phyloP scores from a whole-genome alignment of 768 basidiomycete genomes.

The Trametes elegans region DNA sequence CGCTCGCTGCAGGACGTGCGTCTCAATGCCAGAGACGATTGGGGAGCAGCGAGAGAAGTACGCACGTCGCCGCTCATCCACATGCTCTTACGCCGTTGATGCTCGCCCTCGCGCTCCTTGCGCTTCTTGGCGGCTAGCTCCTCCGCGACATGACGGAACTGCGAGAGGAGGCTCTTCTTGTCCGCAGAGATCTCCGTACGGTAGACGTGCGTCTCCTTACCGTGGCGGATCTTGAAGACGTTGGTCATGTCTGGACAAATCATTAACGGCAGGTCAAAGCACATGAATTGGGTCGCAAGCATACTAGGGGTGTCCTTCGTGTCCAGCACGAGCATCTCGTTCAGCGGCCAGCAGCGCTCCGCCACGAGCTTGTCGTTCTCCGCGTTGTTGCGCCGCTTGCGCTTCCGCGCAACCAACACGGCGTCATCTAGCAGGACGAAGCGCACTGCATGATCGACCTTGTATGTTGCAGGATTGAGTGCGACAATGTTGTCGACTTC shows the following conservation, averaged over 20 bases:
- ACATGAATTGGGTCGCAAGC: slow-evolving; percentile 25
- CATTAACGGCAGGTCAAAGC: neutral
- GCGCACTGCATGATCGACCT: slow-evolving; percentile 80
- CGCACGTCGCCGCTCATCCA: slow-evolving; percentile 51
- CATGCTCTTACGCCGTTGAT: slow-evolving; percentile 81
- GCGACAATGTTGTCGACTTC: slow-evolving; percentile 83
- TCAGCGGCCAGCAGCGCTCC: slow-evolving; percentile 89
- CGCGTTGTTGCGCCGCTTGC: slow-evolving; percentile 59
- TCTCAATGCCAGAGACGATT: neutral
- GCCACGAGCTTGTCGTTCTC: slow-evolving; percentile 80
- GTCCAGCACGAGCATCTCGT: slow-evolving; percentile 92
- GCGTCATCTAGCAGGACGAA: slow-evolving; percentile 92
- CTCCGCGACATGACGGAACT: slow-evolving; percentile 91
- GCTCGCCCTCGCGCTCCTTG: slow-evolving; percentile 92
- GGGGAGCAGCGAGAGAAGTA: neutral
- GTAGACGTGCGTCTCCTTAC: slow-evolving; percentile 94
- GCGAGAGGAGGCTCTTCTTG: slow-evolving; percentile 80
- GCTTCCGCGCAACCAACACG: slow-evolving; percentile 79
- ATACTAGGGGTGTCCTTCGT: slow-evolving; percentile 92
- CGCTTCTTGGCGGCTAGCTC: slow-evolving; percentile 85
- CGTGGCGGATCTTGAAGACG: slow-evolving; percentile 91
- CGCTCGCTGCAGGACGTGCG: slow-evolving; percentile 27
- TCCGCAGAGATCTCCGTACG: slow-evolving; percentile 78
- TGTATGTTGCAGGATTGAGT: slow-evolving; percentile 94
- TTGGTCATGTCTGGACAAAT: slow-evolving; percentile 71